Base-by-base conservation (phyloP, 1,284 basidiomycete species). In the Malassezia japonica region DNA sequence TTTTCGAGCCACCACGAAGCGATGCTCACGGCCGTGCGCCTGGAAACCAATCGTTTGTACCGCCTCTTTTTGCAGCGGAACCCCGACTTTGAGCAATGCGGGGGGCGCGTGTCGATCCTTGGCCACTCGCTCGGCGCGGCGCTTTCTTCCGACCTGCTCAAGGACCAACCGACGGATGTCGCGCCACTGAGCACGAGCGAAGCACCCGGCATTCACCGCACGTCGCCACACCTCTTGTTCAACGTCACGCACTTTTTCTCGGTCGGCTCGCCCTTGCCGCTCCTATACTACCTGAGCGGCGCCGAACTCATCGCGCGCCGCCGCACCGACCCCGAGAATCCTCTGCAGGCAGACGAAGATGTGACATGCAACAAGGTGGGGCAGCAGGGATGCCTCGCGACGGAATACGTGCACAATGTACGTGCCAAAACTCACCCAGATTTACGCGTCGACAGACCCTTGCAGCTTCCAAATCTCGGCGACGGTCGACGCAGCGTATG, bases 1-100 rank as follows among this genome's bases (percentile, higher is more conserved):
- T 52, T 57, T 25, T 74, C 72, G 9, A 75, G 76, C 36, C 79
- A 81, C 60, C 74, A 77, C 35, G 65, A 73, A 16, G 73, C 75
- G 52, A 79, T 81, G 33, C 76, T 79, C 34, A 75, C 76, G 59
- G 76, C 78, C 2, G 79, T 74, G 25, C 52, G 64, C 38, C 34
- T 33, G 24, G 63, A 66, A 25, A 47, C 53, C 18, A 64, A 63
- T 39, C 60, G 75, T n/a, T 72, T 77, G 36, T 80, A 79, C 60
- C 74, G 79, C 3, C 60, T 79, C 6, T 81, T 79, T 76, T 73
- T 76, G 36, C 78, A 78, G 12, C 74, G 79, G 15, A 77, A 81
- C 62, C 78, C 78, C 12, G 55, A 54, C 15, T 67, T 66, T 32
- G 57, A 65, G 49, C 63, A 67, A 42, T 62, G 74, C 31, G 76